These are phyloP conservation scores for Phaeomoniella chlamydospora DNA, from an alignment of 2,329 filamentous ascomycete genomes.

Conservation along the genomic window DNA sequence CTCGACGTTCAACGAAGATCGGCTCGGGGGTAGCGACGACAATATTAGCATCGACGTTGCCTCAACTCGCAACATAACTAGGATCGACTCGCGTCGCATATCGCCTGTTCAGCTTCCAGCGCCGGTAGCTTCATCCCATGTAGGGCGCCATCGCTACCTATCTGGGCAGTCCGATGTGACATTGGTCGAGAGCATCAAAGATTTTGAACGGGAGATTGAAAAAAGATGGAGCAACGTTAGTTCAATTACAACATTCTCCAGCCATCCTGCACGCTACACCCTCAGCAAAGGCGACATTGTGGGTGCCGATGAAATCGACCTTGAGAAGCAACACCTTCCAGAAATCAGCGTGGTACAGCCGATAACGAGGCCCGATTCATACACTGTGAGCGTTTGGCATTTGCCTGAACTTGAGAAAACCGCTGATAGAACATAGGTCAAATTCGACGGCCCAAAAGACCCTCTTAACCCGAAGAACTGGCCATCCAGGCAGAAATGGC, in stretches of 20 bases:
- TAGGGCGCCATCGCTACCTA: neutral
- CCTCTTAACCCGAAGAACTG: conserved; percentile 39
- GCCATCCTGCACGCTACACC: neutral
- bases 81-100: neutral
- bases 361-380: neutral
- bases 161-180: neutral
- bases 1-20: too few relatives aligned
- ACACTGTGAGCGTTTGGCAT: too few relatives aligned
- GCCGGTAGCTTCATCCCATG: neutral
- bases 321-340: neutral
- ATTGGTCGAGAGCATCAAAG: neutral
- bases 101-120: neutral
- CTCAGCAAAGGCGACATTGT: neutral
- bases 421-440: conserved; percentile 16
- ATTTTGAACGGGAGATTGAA: neutral
- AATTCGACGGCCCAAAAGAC: conserved; percentile 39
- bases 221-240: neutral
- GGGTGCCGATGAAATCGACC: neutral
- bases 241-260: neutral
- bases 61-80: neutral
- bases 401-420: too few relatives aligned
- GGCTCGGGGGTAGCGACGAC: too few relatives aligned
- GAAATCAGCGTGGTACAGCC: neutral
- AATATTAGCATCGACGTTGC: neutral
- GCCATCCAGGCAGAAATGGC: conserved; percentile 42